Base-by-base conservation (phyloP, 2,329 filamentous ascomycete genomes). In the Akanthomyces uredinophilus region DNA sequence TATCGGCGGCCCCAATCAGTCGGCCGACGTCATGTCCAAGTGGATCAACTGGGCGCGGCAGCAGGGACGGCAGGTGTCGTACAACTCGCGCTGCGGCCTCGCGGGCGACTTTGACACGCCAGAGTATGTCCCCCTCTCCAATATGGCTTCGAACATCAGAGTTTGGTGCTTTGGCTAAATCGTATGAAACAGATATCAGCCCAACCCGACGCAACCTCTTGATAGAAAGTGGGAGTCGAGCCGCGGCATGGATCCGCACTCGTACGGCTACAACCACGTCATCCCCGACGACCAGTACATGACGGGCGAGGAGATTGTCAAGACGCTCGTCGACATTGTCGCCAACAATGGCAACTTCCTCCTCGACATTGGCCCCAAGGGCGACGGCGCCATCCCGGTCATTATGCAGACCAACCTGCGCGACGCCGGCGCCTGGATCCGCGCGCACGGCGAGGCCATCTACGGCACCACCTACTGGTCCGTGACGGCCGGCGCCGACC, bases 241-340 rank as follows among this genome's bases (percentile, higher is more conserved):
- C 70, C 76, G 77, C 47, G 84, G 84, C 43, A 83, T 87, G 81
- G 84, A 87, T 66, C 83, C 84, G 0, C 86, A 77, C 66, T 79
- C 75, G 64, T 87, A 86, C 66, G 84, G 83, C 3, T 87, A 82
- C 71, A 86, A 87, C 68, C 74, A 79, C 7, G 82, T 82, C 1
- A 87, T 83, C 0, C 74, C 79, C 0, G 67, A 71, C 1, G 68
- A 66, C 1, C 74, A 73, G 11, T 85, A 85, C 68, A 81, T 86
- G 77, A 83, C 79, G 47, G 79, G 82, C 0, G 73, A 69, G 8
- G 75, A 71, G 0, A 74, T 86, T 27, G 73, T 86, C 0, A 71
- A 72, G 16, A 75, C 73, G 4, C 75, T 84, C 0, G 75, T 83
- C 3, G 81, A 84, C 63, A 83, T 83, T 65, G 76, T 82, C 0